phyloP scores from a whole-genome alignment of 495 filamentous ascomycete species.

The Tuber borchii region DNA sequence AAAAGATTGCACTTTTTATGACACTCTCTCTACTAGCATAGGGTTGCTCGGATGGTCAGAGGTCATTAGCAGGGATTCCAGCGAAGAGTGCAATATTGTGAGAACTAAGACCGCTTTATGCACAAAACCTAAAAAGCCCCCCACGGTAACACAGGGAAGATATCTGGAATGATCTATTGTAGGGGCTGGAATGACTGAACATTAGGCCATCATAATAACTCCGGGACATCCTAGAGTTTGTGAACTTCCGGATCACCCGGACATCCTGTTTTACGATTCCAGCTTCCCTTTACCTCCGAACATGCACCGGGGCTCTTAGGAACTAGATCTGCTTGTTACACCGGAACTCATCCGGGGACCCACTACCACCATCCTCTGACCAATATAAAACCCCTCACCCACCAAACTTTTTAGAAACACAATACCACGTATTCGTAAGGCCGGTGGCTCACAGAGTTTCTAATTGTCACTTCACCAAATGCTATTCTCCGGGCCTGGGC shows the following conservation, averaged over 20 bases:
- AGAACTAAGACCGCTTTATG: neutral
- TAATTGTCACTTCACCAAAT: neutral
- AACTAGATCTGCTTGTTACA: neutral
- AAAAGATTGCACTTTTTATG: neutral
- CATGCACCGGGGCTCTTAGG: neutral
- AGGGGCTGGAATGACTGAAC: too few species aligned
- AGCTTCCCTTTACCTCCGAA: neutral
- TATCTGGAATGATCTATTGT: neutral
- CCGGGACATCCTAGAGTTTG: neutral
- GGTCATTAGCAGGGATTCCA: neutral
- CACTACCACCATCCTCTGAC: too few species aligned
- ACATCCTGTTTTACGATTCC: neutral
- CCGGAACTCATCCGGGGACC: too few species aligned
- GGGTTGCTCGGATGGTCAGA: too few species aligned
- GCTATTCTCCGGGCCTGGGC: neutral
- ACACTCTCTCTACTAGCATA: too few species aligned
- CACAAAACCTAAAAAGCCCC: neutral
- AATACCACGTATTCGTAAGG: neutral
- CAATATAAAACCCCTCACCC: neutral
- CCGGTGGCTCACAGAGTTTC: neutral
- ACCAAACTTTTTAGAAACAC: neutral
- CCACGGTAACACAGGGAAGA: neutral
- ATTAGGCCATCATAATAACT: neutral
- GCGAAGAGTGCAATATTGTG: neutral
- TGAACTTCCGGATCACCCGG: neutral